A percentile compares a stretch with the other conserved stretches of the same genome.
These are phyloP conservation scores for Polytrichum commune DNA, from an alignment of 225 moss, liverwort and hornwort genomes.

Conservation along the genomic window DNA sequence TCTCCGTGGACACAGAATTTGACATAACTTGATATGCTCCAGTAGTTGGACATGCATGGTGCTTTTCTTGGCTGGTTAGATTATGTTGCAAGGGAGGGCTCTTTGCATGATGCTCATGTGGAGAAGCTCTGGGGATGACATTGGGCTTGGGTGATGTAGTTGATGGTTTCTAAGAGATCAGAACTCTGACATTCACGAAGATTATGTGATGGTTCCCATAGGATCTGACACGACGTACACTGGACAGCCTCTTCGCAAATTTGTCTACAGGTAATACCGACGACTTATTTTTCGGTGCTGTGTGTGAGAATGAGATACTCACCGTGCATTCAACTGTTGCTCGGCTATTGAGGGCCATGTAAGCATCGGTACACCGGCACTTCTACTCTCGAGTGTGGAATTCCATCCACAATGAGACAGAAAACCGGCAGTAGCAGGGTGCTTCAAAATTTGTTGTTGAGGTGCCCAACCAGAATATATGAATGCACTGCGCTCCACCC, in stretches of 20 bases:
- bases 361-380: conserved; percentile 4
- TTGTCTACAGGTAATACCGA: background rate
- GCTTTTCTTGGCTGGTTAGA: background rate
- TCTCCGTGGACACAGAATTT: no score
- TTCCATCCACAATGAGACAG: conserved; percentile 56
- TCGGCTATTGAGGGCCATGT: conserved; percentile 9
- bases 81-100: no score
- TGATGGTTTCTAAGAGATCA: no score
- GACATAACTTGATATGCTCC: no score
- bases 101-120: no score
- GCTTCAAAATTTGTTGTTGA: conserved; percentile 31
- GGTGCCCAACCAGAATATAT: conserved; percentile 36
- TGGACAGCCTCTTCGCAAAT: background rate
- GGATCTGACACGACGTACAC: no score
- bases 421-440: conserved; percentile 40
- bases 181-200: background rate
- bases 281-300: background rate
- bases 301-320: background rate
- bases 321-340: conserved; percentile 10
- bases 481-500: background rate
- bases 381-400: conserved; percentile 16
- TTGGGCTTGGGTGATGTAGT: no score
- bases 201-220: background rate
- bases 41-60: background rate
- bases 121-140: no score